Evolutionary conservation across 805 yeast genomes (phyloP), one percentile per base, ranked within the genome.

Genomic region (Zygotorulaspora sp.): DNA sequence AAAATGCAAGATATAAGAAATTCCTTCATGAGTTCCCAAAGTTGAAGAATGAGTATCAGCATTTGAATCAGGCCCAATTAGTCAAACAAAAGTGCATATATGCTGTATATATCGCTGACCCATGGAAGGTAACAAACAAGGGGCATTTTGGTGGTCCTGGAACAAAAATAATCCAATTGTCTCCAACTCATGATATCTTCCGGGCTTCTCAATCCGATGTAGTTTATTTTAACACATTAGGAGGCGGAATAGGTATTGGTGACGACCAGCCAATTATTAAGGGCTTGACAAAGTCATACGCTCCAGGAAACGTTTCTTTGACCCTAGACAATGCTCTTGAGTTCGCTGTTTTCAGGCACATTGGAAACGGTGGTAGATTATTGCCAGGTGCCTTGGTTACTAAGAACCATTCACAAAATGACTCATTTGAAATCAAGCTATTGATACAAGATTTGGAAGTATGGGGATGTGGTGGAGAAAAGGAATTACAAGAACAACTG

Each of bases 171-270:
- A 69, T 83, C 28, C 84, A 81, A 47, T 51, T 90, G 4, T 66
- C 74, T 18, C 96, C 96, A 0, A 61, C 70, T 7, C 81, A 80
- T 41, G 80, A 77, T 40, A 57, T 72, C 4, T 86, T 67, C 57
- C 67, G 51, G 34, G 62, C 66, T 9, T 49, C 58, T 15, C 57
- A 56, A 40, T 58, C 26, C 38, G 58, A 65, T 37, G 67, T 62
- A 36, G 72, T 77, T 1, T 87, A 84, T 57, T 86, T 86, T 61
- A 80, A 75, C 51, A 83, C 77, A 6, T 51, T 68, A 6, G 89
- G 92, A 1, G 79, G 85, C 36, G 97, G 96, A 0, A 60, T 89
- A 9, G 96, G 96, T 0, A 74, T 86, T 53, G 97, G 97, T 0
- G 63, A 71, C 31, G 67, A 70, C 20, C 89, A 85, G 30, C 92